A percentile compares a stretch with the other conserved stretches of the same genome.
Conservation (phyloP, 1,284 basidiomycete genomes). For the Lentinula novae-zelandiae region DNA sequence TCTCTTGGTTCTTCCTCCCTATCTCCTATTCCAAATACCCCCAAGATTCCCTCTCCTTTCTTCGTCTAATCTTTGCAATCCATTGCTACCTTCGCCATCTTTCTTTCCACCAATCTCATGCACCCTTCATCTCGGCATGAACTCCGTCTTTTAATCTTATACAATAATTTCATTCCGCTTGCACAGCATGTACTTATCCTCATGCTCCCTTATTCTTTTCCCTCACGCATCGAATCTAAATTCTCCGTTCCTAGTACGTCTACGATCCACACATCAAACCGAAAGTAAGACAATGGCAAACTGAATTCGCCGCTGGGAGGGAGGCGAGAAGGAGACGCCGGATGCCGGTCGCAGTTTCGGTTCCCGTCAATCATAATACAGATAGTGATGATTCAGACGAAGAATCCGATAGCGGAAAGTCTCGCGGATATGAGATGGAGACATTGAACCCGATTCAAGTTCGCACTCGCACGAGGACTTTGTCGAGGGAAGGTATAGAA, state of each 20-base stretch:
- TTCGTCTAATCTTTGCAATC: not conserved
- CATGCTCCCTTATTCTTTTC: not conserved
- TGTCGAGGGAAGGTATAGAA: slow-evolving; percentile 25
- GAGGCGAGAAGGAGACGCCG: slow-evolving; percentile 27
- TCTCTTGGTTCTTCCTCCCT: not conserved
- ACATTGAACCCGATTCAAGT: not conserved
- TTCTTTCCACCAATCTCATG: not conserved
- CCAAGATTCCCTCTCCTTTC: not conserved
- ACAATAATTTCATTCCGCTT: not conserved
- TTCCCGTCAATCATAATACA: not conserved
- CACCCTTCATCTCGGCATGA: not conserved
- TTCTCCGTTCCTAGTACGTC: slow-evolving; percentile 38
- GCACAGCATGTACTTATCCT: not conserved
- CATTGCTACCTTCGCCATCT: not conserved
- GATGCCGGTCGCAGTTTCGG: slow-evolving; percentile 6
- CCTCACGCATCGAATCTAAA: not conserved
- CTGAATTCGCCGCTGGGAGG: slow-evolving; percentile 39
- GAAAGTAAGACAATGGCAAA: slow-evolving; percentile 47
- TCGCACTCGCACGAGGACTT: not conserved
- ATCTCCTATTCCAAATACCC: not conserved
- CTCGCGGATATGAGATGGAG: not conserved
- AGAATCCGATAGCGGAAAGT: not conserved
- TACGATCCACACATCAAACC: slow-evolving; percentile 64
- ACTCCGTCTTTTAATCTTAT: no score
- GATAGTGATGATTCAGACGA: not conserved